Percentiles rank a stretch among this genome's conserved stretches.
phyloP scores from a whole-genome alignment of 306 rosid species.

The Acmispon strigosus region DNA sequence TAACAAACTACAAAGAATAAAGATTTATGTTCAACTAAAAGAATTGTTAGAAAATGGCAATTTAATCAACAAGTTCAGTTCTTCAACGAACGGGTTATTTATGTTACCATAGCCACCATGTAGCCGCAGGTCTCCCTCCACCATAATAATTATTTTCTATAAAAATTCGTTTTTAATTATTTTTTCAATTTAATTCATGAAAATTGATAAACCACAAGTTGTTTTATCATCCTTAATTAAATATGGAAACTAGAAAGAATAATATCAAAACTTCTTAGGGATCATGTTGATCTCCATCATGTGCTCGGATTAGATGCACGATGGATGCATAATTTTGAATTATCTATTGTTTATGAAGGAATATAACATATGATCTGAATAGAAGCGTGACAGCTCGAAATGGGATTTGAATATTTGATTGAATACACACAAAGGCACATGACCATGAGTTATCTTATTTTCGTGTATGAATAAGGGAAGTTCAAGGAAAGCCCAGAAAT shows the following conservation, averaged over 20 bases:
- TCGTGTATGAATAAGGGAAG: not conserved
- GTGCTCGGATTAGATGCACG: not conserved
- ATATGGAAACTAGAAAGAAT: not conserved
- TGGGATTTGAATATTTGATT: not conserved
- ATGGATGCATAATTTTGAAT: not conserved
- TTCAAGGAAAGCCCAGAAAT: not conserved
- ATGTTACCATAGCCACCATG: no score
- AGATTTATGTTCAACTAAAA: no score
- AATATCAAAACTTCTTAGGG: not conserved
- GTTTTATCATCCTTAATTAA: not conserved
- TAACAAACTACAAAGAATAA: no score
- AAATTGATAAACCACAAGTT: not conserved
- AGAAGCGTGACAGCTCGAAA: conserved; percentile 8
- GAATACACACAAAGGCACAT: not conserved
- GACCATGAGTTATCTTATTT: not conserved
- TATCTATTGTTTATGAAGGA: not conserved
- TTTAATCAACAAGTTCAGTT: no score
- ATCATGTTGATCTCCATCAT: not conserved
- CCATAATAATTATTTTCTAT: no score
- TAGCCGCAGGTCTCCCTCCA: no score
- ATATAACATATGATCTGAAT: not conserved
- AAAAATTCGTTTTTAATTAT: no score
- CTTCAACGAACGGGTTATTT: no score
- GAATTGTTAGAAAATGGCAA: no score
- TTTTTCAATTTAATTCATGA: no score